Base-by-base conservation (phyloP, 1,139 yeast genomes). In the Scheffersomyces quercinus region DNA sequence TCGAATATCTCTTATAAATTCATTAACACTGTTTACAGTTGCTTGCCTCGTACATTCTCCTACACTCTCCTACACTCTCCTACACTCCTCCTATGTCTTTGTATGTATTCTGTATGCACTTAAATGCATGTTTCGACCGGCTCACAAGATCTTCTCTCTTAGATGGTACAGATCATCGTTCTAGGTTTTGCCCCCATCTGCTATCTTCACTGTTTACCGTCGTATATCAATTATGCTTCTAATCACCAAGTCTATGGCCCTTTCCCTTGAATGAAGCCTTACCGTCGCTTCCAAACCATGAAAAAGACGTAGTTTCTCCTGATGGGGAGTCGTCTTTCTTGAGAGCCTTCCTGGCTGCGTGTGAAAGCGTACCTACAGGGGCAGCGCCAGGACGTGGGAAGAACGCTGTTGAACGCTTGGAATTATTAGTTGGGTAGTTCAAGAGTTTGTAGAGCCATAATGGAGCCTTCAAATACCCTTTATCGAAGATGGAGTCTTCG, bases 391-490 rank as follows among this genome's bases (percentile, higher is more conserved):
- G 37, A 3, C 36, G 37, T 30, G 32, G 33, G 3, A 49, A 41
- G 42, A 67, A 68, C 2, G 74, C 75, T 0, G 75, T 69, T 3
- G 60, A 52, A 40, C 75, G 53, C 28, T 42, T 51, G 9, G 68
- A 55, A 5, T 53, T 59, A 35, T 58, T 56, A 24, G 42, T 47
- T 0, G 77, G 77, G 45, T 66, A 70, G 24, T 59, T 52, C 40
- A 73, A 59, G 4, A 63, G 16, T 1, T 47, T 52, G 53, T 72
- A 73, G 14, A 74, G 52, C 65, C 68, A 64, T 26, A 46, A 37
- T 2, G 79, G 79, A 1, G 79, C 79, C 47, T 65, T 67, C 47
- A 71, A 65, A 50, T 73, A 71, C 4, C 79, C 79, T 45, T 59
- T 58, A 49, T 74, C 79, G 46, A 68, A 73, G 11, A 70, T 58